A percentile compares a stretch with the other conserved stretches of the same genome.
These are phyloP conservation scores for Allomyces javanicus DNA, from an alignment of 192 early-diverging fungal species.

Conservation along the genomic window DNA sequence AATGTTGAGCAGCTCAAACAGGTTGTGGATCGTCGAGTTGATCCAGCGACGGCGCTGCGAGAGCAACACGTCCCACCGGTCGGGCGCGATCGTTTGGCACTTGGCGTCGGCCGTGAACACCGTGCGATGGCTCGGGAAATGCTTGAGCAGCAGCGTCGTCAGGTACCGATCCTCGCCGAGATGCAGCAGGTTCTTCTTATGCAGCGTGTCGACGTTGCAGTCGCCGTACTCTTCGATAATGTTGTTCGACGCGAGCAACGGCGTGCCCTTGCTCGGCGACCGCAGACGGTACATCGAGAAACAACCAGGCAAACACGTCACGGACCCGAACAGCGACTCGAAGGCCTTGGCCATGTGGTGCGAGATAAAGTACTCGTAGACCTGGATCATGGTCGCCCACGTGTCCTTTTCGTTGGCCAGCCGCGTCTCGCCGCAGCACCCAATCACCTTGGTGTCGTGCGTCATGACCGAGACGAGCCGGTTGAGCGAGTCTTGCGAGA, in stretches of 20 bases:
- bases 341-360: slow-evolving; percentile 85
- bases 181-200: slow-evolving; percentile 90
- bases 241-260: slow-evolving; percentile 59
- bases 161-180: slow-evolving; percentile 95
- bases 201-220: slow-evolving; percentile 81
- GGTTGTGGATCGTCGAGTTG: slow-evolving; percentile 94
- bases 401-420: slow-evolving; percentile 74
- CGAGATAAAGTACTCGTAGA: slow-evolving; percentile 79
- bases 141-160: slow-evolving; percentile 90
- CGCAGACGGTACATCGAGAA: slow-evolving; percentile 73
- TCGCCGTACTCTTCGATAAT: slow-evolving; percentile 76
- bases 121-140: slow-evolving; percentile 88
- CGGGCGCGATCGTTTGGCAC: slow-evolving; percentile 78
- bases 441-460: slow-evolving; percentile 58
- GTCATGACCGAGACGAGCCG: slow-evolving; percentile 69
- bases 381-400: slow-evolving; percentile 94
- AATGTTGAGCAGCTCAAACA: slow-evolving; percentile 69
- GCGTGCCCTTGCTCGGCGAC: slow-evolving; percentile 39
- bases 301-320: slow-evolving; percentile 66
- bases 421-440: slow-evolving; percentile 85
- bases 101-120: slow-evolving; percentile 79
- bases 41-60: slow-evolving; percentile 97
- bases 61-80: slow-evolving; percentile 67
- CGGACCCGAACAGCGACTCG: slow-evolving; percentile 58
- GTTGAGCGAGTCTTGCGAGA: slow-evolving; percentile 64